A percentile compares a stretch with the other conserved stretches of the same genome.
Conservation (phyloP, 208 protist species). For the Trypanosoma avium region DNA sequence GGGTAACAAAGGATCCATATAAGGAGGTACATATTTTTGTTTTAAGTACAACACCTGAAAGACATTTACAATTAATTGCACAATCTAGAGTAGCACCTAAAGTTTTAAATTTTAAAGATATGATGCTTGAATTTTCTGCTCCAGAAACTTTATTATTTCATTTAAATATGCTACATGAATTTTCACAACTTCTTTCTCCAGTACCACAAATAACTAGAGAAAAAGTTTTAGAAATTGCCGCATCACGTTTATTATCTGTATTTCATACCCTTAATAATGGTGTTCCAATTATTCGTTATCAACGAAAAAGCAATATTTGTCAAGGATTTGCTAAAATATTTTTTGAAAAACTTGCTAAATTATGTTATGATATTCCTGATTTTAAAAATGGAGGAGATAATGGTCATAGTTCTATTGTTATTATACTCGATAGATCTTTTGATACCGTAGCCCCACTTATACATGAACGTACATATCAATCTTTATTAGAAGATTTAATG, state of each 20-base stretch:
- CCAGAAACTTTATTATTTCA: conserved; percentile 72
- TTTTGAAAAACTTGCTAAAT: conserved; percentile 37
- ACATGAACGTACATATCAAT: conserved; percentile 87
- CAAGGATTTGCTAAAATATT: conserved; percentile 48
- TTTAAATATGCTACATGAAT: conserved; percentile 53
- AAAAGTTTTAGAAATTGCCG: conserved; percentile 45
- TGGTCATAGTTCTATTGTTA: conserved; percentile 49
- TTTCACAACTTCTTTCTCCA: conserved; percentile 49
- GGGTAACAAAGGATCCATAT: conserved; percentile 55
- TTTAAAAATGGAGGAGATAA: conserved; percentile 26
- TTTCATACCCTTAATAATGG: conserved; percentile 60
- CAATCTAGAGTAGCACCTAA: conserved; percentile 40
- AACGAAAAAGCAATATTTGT: conserved; percentile 48
- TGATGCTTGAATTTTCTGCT: conserved; percentile 66
- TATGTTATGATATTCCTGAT: conserved; percentile 35
- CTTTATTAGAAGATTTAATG: conserved; percentile 75
- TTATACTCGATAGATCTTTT: conserved; percentile 83
- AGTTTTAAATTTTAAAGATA: conserved; percentile 57
- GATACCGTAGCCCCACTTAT: conserved; percentile 72
- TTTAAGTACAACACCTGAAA: conserved; percentile 39
- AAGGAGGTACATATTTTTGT: conserved; percentile 78
- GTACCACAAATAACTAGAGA: conserved; percentile 31
- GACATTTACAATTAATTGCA: conserved; percentile 48
- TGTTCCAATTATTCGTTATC: conserved; percentile 65
- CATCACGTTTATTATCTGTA: conserved; percentile 52